Evolutionary conservation across 139 green algal species (phyloP), one percentile per base, ranked within the genome.

Genomic region (Asterochloris sp.): DNA sequence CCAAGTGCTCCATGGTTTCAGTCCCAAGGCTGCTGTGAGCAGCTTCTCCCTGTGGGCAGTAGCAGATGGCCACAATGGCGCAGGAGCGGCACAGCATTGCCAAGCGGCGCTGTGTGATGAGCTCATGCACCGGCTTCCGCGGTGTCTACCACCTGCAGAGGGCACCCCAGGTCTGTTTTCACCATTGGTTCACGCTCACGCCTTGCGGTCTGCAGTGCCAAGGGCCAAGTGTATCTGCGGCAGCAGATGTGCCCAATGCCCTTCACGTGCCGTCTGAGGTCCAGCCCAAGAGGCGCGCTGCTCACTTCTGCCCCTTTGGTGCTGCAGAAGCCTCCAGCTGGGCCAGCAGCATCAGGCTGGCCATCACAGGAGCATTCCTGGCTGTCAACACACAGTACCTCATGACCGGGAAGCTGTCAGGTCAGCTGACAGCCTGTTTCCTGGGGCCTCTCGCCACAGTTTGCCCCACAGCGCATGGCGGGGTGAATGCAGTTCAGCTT

Each of bases 31-130:
- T 26, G 66, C 66, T 71, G 66, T 71, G 1, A 24, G 54, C 62
- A 83, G 29, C 73, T 91, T 89, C 26, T 85, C 79, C 11, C 67
- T 94, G 17, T 92, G 84, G 76, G 83, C 73, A 10, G 83, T 95
- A 21, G 93, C 91, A 74, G 91, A 95, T 78, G 91, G 91, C 0
- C 91, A 95, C 84, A 95, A 94, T 69, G 91, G 91, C 28, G 81
- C 76, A 13, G 78, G 82, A 47, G 87, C 87, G 10, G 89, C 89
- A 17, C 26, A 82, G 66, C 27, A 81, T 17, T 29, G 89, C 54
- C 83, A 87, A 63, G 79, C 81, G 24, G 54, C 60, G 62, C 81
- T 92, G 62, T 82, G 78, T 21, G 54, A 60, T 38, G 79, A 82
- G 73, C 62, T 80, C 13, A 80, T 69, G 60, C 76, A 69, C 64